Evolutionary conservation across 176 grass and related monocot genomes (phyloP).

Genomic region (Carex scoparia): DNA sequence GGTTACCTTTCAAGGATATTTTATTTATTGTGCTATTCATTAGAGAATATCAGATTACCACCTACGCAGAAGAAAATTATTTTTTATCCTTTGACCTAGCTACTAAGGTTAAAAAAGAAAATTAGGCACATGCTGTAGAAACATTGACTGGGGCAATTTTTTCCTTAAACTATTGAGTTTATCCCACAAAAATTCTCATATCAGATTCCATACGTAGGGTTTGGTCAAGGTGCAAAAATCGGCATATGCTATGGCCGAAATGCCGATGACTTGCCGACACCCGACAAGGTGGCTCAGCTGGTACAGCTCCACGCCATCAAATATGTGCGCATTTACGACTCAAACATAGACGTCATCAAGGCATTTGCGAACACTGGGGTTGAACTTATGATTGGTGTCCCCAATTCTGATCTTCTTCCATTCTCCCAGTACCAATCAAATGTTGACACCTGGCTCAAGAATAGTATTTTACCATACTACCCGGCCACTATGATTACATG

Average conservation of each 20-base stretch:
- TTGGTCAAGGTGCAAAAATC: conserved; percentile 56
- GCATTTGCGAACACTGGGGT: conserved; percentile 87
- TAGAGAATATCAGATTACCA: neutral
- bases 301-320: conserved; percentile 71
- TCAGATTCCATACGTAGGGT: conserved; percentile 32
- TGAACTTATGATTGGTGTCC: conserved; percentile 91
- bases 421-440: conserved; percentile 99
- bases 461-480: conserved; percentile 90
- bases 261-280: conserved; percentile 83
- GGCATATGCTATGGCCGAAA: conserved; percentile 91
- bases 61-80: neutral
- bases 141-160: neutral
- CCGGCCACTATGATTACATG: conserved; percentile 70
- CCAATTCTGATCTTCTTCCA: conserved; percentile 90
- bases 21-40: neutral
- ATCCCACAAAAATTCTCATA: neutral
- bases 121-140: neutral
- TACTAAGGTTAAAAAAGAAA: neutral
- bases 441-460: conserved; percentile 95
- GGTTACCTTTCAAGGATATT: neutral
- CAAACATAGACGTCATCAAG: conserved; percentile 86
- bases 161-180: neutral
- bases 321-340: conserved; percentile 90
- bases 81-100: neutral
- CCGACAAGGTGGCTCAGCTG: conserved; percentile 78